Evolutionary conservation across 352 stramenopile species (phyloP), one percentile per base, ranked within the genome.

Genomic region (Pythium utonaiense): DNA sequence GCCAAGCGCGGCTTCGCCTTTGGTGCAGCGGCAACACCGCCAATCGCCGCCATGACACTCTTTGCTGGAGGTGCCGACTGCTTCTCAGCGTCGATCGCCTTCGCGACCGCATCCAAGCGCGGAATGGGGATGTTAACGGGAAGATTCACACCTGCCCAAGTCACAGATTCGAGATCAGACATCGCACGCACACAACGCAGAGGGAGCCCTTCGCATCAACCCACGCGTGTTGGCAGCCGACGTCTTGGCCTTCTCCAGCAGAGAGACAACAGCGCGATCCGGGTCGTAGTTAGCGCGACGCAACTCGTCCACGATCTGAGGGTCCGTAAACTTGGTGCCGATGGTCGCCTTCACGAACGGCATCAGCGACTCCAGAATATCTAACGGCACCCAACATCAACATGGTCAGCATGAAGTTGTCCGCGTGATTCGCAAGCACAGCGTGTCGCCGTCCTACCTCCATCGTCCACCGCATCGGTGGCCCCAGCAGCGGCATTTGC

Each of bases 241-340:
- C n/a, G 77, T 80, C 60, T 88, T 86, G 48, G 71, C 65, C 56
- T 84, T 88, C 57, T 91, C 83, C 57, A 94, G 60, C 17, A 94
- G 67, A 50, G 75, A 77, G 30, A 91, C 74, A 14, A 93, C 81
- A 0, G 85, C 68, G 61, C 86, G 81, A 60, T 93, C 83, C 48
- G 88, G 44, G 51, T 94, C 83, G 62, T 94, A 94, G 61, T 94
- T 94, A 64, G 79, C 57, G 10, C 53, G 59, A 34, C 85, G 80
- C 45, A 94, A 64, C 59, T 87, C 80, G 27, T 89, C 76, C 4
- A 76, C 71, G 57, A 93, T 74, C 67, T 91, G 75, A n/a, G 71
- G 50, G 24, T 76, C 52, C 19, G 79, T 74, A 51, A 90, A 87
- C 31, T 75, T 78, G 57, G 45, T 71, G 30, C 83, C 78, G 5